phyloP scores from a whole-genome alignment of 257 asterid species.

The Rauvolfia tetraphylla region DNA sequence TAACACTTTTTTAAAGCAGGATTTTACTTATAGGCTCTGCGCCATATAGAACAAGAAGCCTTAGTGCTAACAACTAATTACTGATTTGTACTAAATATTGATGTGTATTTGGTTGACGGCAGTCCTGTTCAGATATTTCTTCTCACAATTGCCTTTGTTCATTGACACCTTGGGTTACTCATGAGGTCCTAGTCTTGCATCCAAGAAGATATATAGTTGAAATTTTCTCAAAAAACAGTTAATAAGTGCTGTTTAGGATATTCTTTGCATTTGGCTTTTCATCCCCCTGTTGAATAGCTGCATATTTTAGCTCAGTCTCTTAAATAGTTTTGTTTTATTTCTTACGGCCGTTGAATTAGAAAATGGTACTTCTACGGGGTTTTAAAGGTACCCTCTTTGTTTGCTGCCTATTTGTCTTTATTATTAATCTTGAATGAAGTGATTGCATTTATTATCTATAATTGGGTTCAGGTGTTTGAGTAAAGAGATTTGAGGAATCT shows the following conservation, averaged over 20 bases:
- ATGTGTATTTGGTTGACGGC: not conserved
- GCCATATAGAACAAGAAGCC: not conserved
- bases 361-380: not conserved
- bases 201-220: too few relatives aligned
- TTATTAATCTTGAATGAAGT: not conserved
- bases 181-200: not conserved
- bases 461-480: slow-evolving; percentile 11
- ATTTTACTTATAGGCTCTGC: not conserved
- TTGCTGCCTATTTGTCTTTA: not conserved
- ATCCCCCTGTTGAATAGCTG: too few relatives aligned
- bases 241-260: not conserved
- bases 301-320: not conserved
- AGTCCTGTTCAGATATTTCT: not conserved
- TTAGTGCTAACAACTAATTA: not conserved
- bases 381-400: not conserved
- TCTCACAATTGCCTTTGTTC: not conserved
- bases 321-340: not conserved
- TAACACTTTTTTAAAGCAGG: not conserved
- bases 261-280: not conserved
- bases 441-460: not conserved
- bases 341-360: not conserved
- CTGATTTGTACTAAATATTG: not conserved
- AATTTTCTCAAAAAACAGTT: not conserved
- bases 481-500: slow-evolving; percentile 6
- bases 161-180: not conserved